Evolutionary conservation across 179 eudicot species (phyloP).

Genomic region (Spergularia azorica): DNA sequence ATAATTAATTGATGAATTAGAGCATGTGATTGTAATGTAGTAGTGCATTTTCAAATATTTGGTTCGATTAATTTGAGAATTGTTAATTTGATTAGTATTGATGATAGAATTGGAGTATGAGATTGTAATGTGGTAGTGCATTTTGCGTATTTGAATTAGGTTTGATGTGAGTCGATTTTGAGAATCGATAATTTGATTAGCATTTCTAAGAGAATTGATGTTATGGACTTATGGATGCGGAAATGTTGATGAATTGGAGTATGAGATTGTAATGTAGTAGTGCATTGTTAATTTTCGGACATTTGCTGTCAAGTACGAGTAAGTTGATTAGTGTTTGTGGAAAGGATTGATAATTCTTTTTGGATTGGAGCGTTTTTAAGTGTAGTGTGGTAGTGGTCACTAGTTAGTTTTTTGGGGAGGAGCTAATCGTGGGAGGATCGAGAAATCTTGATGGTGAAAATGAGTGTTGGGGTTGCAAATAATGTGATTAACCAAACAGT

Average conservation of each 20-base stretch:
- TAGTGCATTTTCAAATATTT: not conserved
- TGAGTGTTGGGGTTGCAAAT: not conserved
- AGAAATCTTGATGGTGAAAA: not conserved
- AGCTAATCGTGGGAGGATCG: not conserved
- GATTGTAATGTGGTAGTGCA: not conserved
- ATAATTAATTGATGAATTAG: not conserved
- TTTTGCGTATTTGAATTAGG: not conserved
- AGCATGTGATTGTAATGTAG: not conserved
- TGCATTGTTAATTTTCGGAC: not conserved
- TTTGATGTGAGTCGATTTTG: too few species aligned
- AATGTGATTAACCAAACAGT: too few species aligned
- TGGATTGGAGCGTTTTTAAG: not conserved
- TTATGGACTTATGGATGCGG: not conserved
- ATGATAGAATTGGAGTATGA: not conserved
- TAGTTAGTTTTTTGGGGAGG: not conserved
- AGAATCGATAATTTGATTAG: too few species aligned
- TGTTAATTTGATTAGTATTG: not conserved
- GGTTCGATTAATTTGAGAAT: not conserved
- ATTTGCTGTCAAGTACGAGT: not conserved
- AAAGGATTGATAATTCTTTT: not conserved
- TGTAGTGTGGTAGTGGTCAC: not conserved
- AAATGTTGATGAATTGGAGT: slow-evolving; percentile 1
- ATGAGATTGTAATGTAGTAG: not conserved
- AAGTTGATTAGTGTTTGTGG: not conserved
- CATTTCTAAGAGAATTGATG: not conserved